Percentiles rank a stretch among this genome's conserved stretches.
Conservation (phyloP, 495 filamentous ascomycete genomes). For the Staphylotrichum tortipilum region DNA sequence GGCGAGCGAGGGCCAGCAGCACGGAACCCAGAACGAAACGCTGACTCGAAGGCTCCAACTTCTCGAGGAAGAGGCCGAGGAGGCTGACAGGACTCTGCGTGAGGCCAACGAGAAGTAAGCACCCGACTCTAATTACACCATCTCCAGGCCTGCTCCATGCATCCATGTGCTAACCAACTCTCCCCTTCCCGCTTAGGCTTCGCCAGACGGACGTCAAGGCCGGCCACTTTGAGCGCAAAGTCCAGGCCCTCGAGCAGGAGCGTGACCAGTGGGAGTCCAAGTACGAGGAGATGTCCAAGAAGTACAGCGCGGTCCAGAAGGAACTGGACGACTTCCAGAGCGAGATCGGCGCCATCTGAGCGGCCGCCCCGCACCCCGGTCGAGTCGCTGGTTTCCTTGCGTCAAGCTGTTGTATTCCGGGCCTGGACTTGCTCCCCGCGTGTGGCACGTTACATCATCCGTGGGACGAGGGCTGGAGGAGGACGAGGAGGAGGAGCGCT, state of each 20-base stretch:
- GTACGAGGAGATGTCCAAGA: constrained; percentile 92
- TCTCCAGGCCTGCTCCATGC: neutral
- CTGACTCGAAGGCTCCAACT: constrained; percentile 87
- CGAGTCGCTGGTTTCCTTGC: constrained; percentile 1
- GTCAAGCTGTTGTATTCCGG: constrained; percentile 5
- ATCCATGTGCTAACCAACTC: neutral
- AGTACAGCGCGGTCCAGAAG: constrained; percentile 74
- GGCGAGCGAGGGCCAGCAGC: constrained; percentile 62
- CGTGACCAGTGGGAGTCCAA: constrained; percentile 91
- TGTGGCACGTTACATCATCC: neutral
- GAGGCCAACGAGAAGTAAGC: constrained; percentile 97
- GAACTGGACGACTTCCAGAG: constrained; percentile 81
- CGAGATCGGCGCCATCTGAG: constrained; percentile 87
- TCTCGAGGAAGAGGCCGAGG: constrained; percentile 94
- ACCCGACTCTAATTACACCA: neutral
- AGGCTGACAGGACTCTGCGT: constrained; percentile 85
- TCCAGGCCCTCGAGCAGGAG: constrained; percentile 83
- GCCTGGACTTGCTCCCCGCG: neutral
- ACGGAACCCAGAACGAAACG: constrained; percentile 77
- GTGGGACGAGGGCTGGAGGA: constrained; percentile 2
- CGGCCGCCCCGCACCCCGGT: neutral
- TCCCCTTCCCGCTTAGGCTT: constrained; percentile 52
- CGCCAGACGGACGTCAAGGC: constrained; percentile 98
- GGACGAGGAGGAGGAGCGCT: neutral
- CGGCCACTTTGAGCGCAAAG: constrained; percentile 98